Evolutionary conservation across 2,329 filamentous ascomycete species (phyloP).

Genomic region (Phoma herbarum): DNA sequence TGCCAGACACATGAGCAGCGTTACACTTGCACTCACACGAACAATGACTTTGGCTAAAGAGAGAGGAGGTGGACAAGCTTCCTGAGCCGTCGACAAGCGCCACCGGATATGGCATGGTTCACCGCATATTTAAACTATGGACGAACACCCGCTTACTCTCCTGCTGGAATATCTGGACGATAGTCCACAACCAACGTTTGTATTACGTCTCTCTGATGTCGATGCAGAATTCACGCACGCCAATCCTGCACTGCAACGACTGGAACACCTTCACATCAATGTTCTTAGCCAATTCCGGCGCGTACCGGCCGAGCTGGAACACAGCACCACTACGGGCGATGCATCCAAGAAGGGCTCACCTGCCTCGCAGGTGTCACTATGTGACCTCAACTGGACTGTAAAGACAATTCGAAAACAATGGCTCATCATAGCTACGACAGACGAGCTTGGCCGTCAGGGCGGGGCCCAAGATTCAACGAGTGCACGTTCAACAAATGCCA

Average conservation of each 20-base stretch:
- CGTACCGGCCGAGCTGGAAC: background rate
- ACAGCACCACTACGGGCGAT: background rate
- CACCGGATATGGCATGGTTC: conserved; percentile 1
- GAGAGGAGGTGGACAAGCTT: background rate
- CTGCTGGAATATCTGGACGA: conserved; percentile 16
- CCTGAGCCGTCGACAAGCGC: background rate
- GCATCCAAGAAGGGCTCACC: too few species aligned
- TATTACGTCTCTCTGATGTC: conserved; percentile 1
- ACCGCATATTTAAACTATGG: background rate
- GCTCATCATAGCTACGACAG: conserved; percentile 5
- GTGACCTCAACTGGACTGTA: conserved; percentile 6
- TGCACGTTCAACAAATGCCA: background rate
- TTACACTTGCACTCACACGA: background rate
- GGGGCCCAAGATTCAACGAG: background rate
- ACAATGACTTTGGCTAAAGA: background rate
- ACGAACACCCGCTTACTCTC: conserved; percentile 11
- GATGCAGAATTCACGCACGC: conserved; percentile 1
- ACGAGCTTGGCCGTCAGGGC: background rate
- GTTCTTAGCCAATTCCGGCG: background rate
- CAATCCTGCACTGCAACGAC: conserved; percentile 11
- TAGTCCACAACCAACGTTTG: conserved; percentile 12
- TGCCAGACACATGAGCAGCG: background rate
- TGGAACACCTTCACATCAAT: background rate
- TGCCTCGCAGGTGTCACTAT: background rate
- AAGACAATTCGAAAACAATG: conserved; percentile 5